Base-by-base conservation (phyloP, 345 rosid species). In the Brassica juncea region DNA sequence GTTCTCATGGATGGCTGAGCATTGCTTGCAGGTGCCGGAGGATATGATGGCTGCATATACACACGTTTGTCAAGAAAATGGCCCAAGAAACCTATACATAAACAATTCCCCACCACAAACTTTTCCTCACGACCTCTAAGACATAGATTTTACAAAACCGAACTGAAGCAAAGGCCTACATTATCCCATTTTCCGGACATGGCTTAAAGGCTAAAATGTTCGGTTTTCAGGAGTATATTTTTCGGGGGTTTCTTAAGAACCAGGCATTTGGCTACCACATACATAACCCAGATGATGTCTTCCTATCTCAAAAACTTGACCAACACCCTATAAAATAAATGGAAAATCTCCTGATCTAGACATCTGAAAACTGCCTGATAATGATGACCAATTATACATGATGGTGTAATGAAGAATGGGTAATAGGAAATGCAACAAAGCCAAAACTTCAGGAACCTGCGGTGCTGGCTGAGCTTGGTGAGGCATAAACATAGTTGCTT, bases 401-500 rank as follows among this genome's bases (percentile, higher is more conserved):
- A 42, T 57, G 68, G 34, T 65, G 72, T 15, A 59, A 58, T 34
- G 25, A 44, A 44, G 27, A 71, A 57, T n/a, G 61, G 32, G 42
- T 15, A 62, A 49, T 65, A 70, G 14, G 9, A 75, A 65, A 70
- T 75, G 68, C 37, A 71, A 49, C 59, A 71, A 58, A 39, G 65
- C 27, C 44, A 70, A 70, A 66, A 80, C 21, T 76, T 66, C 35
- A 80, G 39, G 71, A 86, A 96, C 97, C 97, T 86, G 92, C 9
- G 84, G 77, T 64, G 77, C 82, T 78, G 84, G 90, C 83, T 89
- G 85, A 61, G 88, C 78, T 69, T 78, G 90, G n/a, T 89, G 85
- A 76, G 93, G 97, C 86, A 94, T 82, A 83, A 84, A 89, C 87
- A 89, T 88, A 27, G 83, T 70, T 37, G 91, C 84, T 74, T 81